Evolutionary conservation across 352 stramenopile genomes (phyloP).

Genomic region (Globisporangium acanthophoron): DNA sequence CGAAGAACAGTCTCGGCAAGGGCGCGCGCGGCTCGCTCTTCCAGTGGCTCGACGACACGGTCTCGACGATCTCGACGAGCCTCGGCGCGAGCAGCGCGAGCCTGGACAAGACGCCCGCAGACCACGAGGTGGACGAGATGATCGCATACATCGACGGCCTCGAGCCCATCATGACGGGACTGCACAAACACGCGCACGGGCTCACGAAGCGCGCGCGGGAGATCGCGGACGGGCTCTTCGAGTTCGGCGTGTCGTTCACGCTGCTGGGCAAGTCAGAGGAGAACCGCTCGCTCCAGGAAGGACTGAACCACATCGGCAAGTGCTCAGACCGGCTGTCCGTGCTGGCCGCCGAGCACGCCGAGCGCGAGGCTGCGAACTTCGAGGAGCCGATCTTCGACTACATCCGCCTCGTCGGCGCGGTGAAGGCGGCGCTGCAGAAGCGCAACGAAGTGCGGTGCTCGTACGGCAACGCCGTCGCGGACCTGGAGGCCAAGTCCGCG

Average conservation of each 20-base stretch:
- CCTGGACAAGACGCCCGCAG: constrained; percentile 84
- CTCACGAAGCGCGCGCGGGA: constrained; percentile 93
- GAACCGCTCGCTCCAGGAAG: constrained; percentile 88
- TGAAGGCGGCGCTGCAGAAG: constrained; percentile 91
- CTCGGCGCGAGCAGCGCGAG: constrained; percentile 41
- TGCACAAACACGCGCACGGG: constrained; percentile 92
- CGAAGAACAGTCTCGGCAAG: constrained; percentile 42
- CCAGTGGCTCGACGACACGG: constrained; percentile 86
- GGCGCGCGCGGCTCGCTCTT: constrained; percentile 62
- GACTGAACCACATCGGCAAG: constrained; percentile 89
- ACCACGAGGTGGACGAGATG: constrained; percentile 95
- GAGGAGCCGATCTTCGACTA: constrained; percentile 96
- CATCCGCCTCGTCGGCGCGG: constrained; percentile 93
- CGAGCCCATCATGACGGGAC: constrained; percentile 93
- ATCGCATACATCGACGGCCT: constrained; percentile 94
- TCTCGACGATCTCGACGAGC: constrained; percentile 77
- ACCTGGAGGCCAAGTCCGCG: constrained; percentile 84
- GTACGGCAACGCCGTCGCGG: constrained; percentile 81
- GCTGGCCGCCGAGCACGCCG: constrained; percentile 89
- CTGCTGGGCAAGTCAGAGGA: constrained; percentile 93
- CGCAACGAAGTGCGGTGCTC: constrained; percentile 89
- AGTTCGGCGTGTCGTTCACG: constrained; percentile 96
- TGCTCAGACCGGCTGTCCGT: constrained; percentile 91
- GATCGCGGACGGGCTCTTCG: constrained; percentile 95
- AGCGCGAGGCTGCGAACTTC: constrained; percentile 91